Conservation (phyloP, 495 filamentous ascomycete genomes). For the Neurospora sublineolata region DNA sequence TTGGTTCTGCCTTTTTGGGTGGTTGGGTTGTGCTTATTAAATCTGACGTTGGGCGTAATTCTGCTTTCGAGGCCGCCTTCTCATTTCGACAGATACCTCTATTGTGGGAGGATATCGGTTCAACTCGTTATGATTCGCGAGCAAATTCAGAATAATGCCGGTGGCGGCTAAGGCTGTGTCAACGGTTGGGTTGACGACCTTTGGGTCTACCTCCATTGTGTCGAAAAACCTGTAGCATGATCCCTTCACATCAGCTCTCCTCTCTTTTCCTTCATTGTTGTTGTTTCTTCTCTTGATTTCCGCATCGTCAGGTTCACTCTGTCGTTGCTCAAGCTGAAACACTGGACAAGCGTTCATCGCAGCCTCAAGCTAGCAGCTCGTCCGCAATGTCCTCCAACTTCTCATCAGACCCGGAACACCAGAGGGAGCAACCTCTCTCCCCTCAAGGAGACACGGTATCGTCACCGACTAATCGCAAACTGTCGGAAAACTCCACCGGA, state of each 20-base stretch:
- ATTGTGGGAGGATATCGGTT: neutral
- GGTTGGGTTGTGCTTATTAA: too few relatives aligned
- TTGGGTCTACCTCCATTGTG: neutral
- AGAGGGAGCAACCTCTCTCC: neutral
- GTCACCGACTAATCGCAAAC: neutral
- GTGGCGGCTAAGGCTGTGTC: neutral
- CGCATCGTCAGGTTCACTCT: neutral
- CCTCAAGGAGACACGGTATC: accelerated
- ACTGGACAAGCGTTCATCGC: neutral
- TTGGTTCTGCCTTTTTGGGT: neutral
- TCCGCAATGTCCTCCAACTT: neutral
- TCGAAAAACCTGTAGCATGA: neutral
- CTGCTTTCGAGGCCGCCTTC: neutral
- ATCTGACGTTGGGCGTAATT: neutral
- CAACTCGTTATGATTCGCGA: neutral
- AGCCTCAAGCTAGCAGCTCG: neutral
- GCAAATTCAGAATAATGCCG: neutral
- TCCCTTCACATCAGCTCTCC: neutral
- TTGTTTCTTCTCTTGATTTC: neutral
- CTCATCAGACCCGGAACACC: neutral
- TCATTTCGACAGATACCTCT: neutral
- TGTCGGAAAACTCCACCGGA: neutral
- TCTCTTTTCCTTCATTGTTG: neutral
- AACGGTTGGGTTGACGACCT: neutral
- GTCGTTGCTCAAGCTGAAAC: neutral